Conservation (phyloP, 78 protist species). For the Pelomyxa schiedti region DNA sequence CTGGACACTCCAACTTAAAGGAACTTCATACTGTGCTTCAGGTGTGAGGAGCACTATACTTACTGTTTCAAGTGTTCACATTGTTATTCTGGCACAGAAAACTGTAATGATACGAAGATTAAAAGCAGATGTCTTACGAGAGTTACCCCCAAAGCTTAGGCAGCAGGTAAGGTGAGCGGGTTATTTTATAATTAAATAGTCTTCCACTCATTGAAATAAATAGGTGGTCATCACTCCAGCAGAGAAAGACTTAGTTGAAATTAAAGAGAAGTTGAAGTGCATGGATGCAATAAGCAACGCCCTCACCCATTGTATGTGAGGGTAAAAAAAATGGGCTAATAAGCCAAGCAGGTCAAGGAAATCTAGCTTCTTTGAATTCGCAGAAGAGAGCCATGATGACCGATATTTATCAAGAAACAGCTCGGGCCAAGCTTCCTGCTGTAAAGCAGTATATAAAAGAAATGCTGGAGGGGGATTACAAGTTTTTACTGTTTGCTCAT, state of each 20-base stretch:
- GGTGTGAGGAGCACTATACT: too few relatives aligned
- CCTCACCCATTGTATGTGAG: neutral
- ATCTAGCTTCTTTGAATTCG: neutral
- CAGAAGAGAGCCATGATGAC: neutral
- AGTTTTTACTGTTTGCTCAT: conserved; percentile 49
- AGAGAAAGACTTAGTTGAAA: neutral
- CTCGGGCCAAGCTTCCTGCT: neutral
- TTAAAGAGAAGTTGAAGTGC: neutral
- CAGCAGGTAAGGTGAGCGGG: neutral
- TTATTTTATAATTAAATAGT: neutral
- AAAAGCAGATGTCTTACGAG: conserved; percentile 54
- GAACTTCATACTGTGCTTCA: conserved; percentile 62
- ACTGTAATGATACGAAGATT: conserved; percentile 65
- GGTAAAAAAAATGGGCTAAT: neutral
- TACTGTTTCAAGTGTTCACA: too few relatives aligned
- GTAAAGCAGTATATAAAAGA: too few relatives aligned
- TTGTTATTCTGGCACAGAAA: too few relatives aligned
- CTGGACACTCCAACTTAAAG: conserved; percentile 47
- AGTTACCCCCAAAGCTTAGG: conserved; percentile 66
- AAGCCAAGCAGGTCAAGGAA: neutral
- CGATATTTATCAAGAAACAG: neutral
- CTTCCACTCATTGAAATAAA: too few relatives aligned
- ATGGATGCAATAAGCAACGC: neutral
- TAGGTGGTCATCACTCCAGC: too few relatives aligned
- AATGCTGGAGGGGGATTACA: neutral